Percentiles rank a stretch among this genome's conserved stretches.
Evolutionary conservation across 805 yeast species (phyloP).

Genomic region (Sugiyamaella qingdaonensis): DNA sequence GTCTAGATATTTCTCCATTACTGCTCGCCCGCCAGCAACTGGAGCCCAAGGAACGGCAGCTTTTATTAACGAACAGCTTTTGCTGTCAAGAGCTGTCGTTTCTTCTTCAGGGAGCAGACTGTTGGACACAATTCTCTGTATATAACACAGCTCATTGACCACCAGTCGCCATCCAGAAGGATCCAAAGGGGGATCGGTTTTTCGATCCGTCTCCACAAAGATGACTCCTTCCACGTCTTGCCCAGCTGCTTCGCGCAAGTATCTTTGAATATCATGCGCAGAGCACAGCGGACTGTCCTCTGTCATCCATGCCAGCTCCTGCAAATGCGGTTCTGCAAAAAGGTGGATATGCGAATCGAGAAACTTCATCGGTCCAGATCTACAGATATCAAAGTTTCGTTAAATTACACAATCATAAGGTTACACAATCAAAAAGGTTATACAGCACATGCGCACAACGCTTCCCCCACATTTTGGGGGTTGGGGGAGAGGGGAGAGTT

Average conservation of each 20-base stretch:
- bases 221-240: slow-evolving; percentile 31
- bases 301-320: slow-evolving; percentile 35
- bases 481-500: too few relatives aligned
- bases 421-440: too few relatives aligned
- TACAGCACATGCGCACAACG: too few relatives aligned
- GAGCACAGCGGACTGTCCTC: slow-evolving; percentile 27
- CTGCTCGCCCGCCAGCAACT: slow-evolving; percentile 32
- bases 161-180: slow-evolving; percentile 27
- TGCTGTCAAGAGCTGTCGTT: not conserved
- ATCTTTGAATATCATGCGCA: slow-evolving; percentile 31
- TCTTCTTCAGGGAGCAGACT: not conserved
- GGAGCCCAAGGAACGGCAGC: slow-evolving; percentile 48
- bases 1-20: slow-evolving; percentile 17
- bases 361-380: not conserved
- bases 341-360: slow-evolving; percentile 40
- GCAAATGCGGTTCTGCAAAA: slow-evolving; percentile 28
- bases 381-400: not conserved
- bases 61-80: slow-evolving; percentile 13
- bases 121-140: slow-evolving; percentile 20
- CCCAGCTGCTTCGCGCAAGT: slow-evolving; percentile 13
- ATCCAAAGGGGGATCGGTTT: slow-evolving; percentile 11
- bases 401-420: too few relatives aligned
- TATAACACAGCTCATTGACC: slow-evolving; percentile 29
- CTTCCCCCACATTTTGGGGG: too few relatives aligned
- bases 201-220: slow-evolving; percentile 37